These are phyloP conservation scores for Chrysosporium keratinophilum DNA, from an alignment of 2,329 filamentous ascomycete genomes.

Conservation along the genomic window DNA sequence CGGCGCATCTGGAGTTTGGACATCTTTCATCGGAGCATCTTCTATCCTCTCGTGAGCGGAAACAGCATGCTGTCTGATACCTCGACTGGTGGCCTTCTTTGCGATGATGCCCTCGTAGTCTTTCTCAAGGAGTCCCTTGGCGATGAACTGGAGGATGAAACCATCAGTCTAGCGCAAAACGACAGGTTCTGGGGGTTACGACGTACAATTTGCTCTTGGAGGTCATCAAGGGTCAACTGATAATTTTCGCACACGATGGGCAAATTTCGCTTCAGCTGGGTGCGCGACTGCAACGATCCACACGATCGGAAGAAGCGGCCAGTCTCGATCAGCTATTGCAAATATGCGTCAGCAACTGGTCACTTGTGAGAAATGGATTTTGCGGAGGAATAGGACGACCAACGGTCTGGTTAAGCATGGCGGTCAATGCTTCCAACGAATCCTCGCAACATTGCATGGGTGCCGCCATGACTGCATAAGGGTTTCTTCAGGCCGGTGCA, in stretches of 20 bases:
- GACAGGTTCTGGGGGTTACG: background rate
- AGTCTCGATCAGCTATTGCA: conserved; percentile 31
- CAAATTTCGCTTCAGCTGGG: conserved; percentile 31
- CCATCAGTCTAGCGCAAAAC: background rate
- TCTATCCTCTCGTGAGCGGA: background rate
- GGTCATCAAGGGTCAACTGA: conserved; percentile 31
- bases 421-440: conserved; percentile 28
- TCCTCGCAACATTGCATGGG: conserved; percentile 15
- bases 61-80: background rate
- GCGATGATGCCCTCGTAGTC: conserved; percentile 32
- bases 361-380: conserved; percentile 2
- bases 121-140: conserved; percentile 35
- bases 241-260: conserved; percentile 32
- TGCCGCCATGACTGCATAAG: background rate
- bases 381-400: background rate
- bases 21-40: conserved; percentile 2
- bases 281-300: conserved; percentile 26
- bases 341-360: conserved; percentile 7
- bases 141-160: conserved; percentile 28
- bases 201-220: conserved; percentile 37
- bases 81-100: conserved; percentile 19
- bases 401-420: conserved; percentile 32
- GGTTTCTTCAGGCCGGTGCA: background rate
- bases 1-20: background rate
- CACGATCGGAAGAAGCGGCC: conserved; percentile 33